phyloP scores from a whole-genome alignment of 2,329 filamentous ascomycete genomes.

The Phaeosphaeria sp. region DNA sequence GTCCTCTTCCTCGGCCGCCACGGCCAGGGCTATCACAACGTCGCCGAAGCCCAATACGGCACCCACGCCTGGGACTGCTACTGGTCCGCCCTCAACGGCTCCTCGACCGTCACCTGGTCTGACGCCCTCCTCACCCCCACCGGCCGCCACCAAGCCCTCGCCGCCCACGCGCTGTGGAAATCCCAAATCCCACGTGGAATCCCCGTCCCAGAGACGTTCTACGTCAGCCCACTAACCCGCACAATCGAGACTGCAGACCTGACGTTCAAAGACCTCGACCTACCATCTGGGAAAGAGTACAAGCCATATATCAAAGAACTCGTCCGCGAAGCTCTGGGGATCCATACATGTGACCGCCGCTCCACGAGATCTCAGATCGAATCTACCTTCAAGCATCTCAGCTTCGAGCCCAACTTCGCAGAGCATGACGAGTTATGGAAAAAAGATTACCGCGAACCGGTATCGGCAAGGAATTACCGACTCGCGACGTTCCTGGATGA shows the following conservation, averaged over 20 bases:
- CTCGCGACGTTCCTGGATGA: constrained; percentile 56
- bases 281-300: constrained; percentile 58
- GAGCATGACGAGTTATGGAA: constrained; percentile 64
- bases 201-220: constrained; percentile 68
- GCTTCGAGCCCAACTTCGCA: constrained; percentile 66
- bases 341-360: constrained; percentile 73
- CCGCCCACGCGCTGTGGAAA: constrained; percentile 66
- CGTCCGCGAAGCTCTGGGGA: constrained; percentile 69
- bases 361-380: constrained; percentile 60
- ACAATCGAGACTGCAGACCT: constrained; percentile 69
- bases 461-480: constrained; percentile 29
- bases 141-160: constrained; percentile 65
- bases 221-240: constrained; percentile 69
- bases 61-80: constrained; percentile 74
- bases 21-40: constrained; percentile 71
- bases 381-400: constrained; percentile 57
- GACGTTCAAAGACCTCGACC: constrained; percentile 62
- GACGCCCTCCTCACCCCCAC: constrained; percentile 67
- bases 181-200: constrained; percentile 60
- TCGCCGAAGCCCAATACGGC: constrained; percentile 71
- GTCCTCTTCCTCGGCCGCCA: constrained; percentile 73
- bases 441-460: constrained; percentile 43
- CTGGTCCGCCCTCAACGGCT: constrained; percentile 69
- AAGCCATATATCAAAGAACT: constrained; percentile 68
- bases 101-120: constrained; percentile 67